Base-by-base conservation (phyloP, 805 yeast genomes). In the Wickerhamiella allomyrinae region DNA sequence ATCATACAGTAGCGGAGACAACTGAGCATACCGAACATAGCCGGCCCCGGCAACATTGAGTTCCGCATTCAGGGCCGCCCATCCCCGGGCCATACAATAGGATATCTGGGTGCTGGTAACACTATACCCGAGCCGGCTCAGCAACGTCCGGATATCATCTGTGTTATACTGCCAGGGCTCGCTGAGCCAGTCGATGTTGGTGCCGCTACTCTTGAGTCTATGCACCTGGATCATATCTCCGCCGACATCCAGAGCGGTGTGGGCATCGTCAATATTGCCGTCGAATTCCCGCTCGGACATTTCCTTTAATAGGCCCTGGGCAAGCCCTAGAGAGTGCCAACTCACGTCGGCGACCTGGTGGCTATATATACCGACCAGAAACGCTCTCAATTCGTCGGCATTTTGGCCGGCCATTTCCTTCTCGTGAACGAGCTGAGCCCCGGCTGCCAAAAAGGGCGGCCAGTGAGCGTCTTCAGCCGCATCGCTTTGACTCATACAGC, bases 391-490 rank as follows among this genome's bases (percentile, higher is more conserved):
- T 14, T 34, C 19, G 10, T 41, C 34, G 3, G 51, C 47, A 31
- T 53, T 49, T 10, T 19, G 19, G 11, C 46, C 50, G 3, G 36
- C 40, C 7, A 45, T 45, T 27, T 62, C 59, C 40, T 54, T 54
- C 21, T 61, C 58, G 22, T 58, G 55, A 57, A 73, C 72, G 37
- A 68, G 58, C 5, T 61, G 48, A 5, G 72, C 69, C 0, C 77
- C 74, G 2, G 57, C 56, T 4, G 61, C 56, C 11, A 77, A 49
- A 51, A 77, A 77, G 1, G 77, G 77, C 0, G 84, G 83, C 85
- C 86, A 78, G 53, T 78, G 85, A 0, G 77, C 64, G 22, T 62
- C 69, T 55, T 79, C 86, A 3, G 81, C 79, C 2, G 68, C 68
- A 9, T 68, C 66, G 3, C 71, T 62, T 20, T 58, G 51, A 3